Base-by-base conservation (phyloP, 805 yeast genomes). In the Kuraishia piskuri region DNA sequence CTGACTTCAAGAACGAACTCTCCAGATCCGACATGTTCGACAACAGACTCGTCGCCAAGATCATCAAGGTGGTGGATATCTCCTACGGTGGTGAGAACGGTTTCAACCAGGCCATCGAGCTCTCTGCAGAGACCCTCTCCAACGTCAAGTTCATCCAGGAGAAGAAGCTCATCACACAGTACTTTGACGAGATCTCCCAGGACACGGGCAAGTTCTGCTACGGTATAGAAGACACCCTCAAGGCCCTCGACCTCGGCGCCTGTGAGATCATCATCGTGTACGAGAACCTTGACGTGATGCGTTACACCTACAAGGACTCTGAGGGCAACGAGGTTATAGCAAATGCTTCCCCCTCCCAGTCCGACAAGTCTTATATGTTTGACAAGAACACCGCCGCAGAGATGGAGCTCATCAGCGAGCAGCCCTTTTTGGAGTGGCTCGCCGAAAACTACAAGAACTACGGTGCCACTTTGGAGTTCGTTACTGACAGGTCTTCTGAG, bases 21-120 rank as follows among this genome's bases (percentile, higher is more conserved):
- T 82, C 88, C 55, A 89, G 84, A 70, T 89, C 97, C 47, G 99
- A 94, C 68, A 73, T 94, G 76, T 92, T 94, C 68, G 99, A 94
- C 71, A 76, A 74, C 61, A 89, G 99, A 75, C 79, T 94, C 66
- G 88, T 80, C 61, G 85, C 87, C 51, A 91, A 90, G 72, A 84
- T 94, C 63, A 80, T 94, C 57, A 89, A 90, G 71, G 81, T 91
- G 68, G 99, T 95, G 54, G 99, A 94, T 77, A 88, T 94, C 54
- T 91, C 98, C 2, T 94, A 94, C 67, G 99, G 99, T 72, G 99
- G 99, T 68, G 99, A 94, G 74, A 94, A 94, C 69, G 99, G 99
- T 49, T 94, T 94, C 78, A 94, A 94, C 76, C 99, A 94, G 77
- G 99, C 99, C 48, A 95, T 94, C 64, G 99, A 94, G 73, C 79